phyloP scores from a whole-genome alignment of 768 basidiomycete genomes.

The Pleurotus citrinopileatus region DNA sequence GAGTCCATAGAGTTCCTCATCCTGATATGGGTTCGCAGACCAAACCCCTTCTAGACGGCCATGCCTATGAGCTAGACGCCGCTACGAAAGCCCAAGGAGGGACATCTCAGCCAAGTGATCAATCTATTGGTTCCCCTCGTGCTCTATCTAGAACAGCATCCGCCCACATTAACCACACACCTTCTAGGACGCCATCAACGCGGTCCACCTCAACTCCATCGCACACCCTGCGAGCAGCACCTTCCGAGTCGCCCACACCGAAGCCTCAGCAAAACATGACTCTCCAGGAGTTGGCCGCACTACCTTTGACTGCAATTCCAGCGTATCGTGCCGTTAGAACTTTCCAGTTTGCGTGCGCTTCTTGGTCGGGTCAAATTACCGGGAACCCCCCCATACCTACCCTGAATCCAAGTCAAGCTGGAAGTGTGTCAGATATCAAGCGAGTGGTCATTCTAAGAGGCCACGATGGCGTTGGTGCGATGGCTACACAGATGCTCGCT shows the following conservation, averaged over 20 bases:
- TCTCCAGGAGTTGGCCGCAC: constrained; percentile 74
- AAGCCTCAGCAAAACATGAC: constrained; percentile 21
- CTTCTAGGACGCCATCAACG: neutral
- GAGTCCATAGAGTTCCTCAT: constrained; percentile 70
- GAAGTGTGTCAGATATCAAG: neutral
- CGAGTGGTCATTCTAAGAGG: constrained; percentile 63
- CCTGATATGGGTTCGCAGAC: constrained; percentile 38
- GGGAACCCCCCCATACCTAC: constrained; percentile 14
- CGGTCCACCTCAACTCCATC: constrained; percentile 1
- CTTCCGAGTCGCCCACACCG: neutral
- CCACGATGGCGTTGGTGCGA: constrained; percentile 72
- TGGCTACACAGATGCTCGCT: constrained; percentile 77
- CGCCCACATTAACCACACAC: constrained; percentile 6
- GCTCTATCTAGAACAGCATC: neutral
- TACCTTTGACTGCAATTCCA: constrained; percentile 77
- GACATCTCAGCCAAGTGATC: too few species aligned
- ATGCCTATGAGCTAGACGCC: too few species aligned
- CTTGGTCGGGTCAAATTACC: constrained; percentile 12
- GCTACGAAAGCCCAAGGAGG: too few species aligned
- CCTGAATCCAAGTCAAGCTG: constrained; percentile 4
- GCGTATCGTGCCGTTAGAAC: constrained; percentile 82
- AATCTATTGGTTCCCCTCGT: neutral
- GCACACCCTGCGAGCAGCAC: constrained; percentile 6
- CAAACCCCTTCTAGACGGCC: constrained; percentile 5
- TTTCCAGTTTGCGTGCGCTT: constrained; percentile 46